Evolutionary conservation across 208 protist genomes (phyloP).

Genomic region (Acanthamoeba royreba): DNA sequence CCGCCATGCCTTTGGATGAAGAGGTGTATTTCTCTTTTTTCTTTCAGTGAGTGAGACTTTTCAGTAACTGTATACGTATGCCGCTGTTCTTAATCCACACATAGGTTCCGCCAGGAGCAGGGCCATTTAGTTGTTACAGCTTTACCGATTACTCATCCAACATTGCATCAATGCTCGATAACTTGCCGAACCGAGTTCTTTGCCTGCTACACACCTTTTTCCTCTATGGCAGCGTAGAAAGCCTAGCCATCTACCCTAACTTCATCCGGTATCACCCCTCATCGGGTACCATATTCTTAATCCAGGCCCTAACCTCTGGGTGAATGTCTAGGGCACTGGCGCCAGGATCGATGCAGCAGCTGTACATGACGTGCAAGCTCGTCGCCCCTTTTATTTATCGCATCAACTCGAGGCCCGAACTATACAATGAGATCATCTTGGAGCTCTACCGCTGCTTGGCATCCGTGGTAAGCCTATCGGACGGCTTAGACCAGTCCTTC

Average conservation of each 20-base stretch:
- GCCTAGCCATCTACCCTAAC: not conserved
- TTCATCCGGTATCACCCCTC: not conserved
- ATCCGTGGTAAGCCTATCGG: not conserved
- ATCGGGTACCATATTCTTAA: no score
- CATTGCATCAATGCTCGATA: not conserved
- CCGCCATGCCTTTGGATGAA: not conserved
- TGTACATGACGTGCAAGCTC: not conserved
- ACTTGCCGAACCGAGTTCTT: not conserved
- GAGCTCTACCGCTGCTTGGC: not conserved
- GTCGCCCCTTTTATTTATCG: conserved; percentile 20
- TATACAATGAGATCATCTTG: not conserved
- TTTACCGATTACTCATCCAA: conserved; percentile 7
- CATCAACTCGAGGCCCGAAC: not conserved
- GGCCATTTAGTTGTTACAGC: not conserved
- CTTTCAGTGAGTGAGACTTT: no score
- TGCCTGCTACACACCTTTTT: not conserved
- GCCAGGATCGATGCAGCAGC: not conserved
- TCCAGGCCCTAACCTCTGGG: no score
- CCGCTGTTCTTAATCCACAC: no score
- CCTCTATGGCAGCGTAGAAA: not conserved
- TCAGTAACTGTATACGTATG: no score
- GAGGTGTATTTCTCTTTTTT: not conserved
- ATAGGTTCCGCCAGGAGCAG: not conserved
- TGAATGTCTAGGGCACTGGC: not conserved
- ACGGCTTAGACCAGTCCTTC: no score